phyloP scores from a whole-genome alignment of 1,284 basidiomycete species.

The Calocybe gambosa region DNA sequence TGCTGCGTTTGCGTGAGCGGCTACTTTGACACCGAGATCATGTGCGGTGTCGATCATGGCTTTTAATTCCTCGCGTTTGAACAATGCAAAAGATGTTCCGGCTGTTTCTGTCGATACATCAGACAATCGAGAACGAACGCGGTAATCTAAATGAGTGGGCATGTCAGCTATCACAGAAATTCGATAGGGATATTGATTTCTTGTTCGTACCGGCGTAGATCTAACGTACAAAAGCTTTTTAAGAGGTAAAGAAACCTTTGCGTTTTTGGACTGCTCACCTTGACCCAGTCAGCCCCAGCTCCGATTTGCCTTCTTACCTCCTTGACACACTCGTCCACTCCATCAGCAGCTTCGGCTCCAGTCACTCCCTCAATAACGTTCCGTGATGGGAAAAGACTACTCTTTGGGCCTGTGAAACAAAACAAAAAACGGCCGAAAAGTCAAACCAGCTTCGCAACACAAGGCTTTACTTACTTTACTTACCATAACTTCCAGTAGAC shows the following conservation, averaged over 20 bases:
- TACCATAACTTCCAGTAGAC: conserved; percentile 57
- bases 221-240: conserved; percentile 21
- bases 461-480: background rate
- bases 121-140: conserved; percentile 37
- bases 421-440: background rate
- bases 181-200: background rate
- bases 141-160: too few relatives aligned
- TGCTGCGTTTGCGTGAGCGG: conserved; percentile 46
- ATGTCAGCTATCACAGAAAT: background rate
- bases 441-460: background rate
- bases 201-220: conserved; percentile 44
- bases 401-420: conserved; percentile 44
- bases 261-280: conserved; percentile 32
- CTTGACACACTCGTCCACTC: conserved; percentile 47
- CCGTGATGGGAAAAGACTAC: conserved; percentile 36
- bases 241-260: background rate
- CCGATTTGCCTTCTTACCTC: conserved; percentile 60
- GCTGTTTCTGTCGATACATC: conserved; percentile 33
- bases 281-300: conserved; percentile 65
- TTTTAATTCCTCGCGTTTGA: conserved; percentile 41
- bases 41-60: conserved; percentile 50
- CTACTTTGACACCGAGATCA: conserved; percentile 49
- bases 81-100: conserved; percentile 34
- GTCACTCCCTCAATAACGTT: conserved; percentile 52
- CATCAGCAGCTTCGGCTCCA: conserved; percentile 56